Evolutionary conservation across 192 early-diverging fungal species (phyloP).

Genomic region (Gamsiella multidivaricata): DNA sequence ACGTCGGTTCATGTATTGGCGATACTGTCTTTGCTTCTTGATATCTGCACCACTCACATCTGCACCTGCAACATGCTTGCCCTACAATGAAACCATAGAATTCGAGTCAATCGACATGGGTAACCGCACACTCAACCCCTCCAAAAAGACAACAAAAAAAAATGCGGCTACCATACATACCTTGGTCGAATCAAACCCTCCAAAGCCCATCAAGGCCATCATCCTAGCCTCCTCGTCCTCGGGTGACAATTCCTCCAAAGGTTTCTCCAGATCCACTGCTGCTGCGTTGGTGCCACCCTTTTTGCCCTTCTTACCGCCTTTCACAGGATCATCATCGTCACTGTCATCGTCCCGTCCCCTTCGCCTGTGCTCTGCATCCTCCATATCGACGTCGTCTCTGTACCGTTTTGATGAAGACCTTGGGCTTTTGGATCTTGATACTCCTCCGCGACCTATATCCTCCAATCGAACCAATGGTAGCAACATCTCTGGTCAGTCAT

Average conservation of each 20-base stretch:
- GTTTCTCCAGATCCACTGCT: slow-evolving; percentile 7
- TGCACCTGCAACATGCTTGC: slow-evolving; percentile 81
- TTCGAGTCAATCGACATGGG: neutral
- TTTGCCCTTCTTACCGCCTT: neutral
- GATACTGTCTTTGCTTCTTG: slow-evolving; percentile 87
- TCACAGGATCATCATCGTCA: slow-evolving; percentile 2
- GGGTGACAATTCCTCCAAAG: slow-evolving; percentile 38
- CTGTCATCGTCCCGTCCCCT: slow-evolving; percentile 8
- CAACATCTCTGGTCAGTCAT: neutral
- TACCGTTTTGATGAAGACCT: neutral
- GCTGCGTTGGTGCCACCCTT: neutral
- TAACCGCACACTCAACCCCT: neutral
- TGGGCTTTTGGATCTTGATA: slow-evolving; percentile 50
- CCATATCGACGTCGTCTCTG: slow-evolving; percentile 11
- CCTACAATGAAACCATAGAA: no score
- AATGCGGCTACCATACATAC: slow-evolving; percentile 52
- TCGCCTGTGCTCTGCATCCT: slow-evolving; percentile 26
- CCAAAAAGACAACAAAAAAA: neutral
- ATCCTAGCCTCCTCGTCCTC: slow-evolving; percentile 82
- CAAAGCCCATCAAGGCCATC: slow-evolving; percentile 89
- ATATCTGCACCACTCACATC: slow-evolving; percentile 80
- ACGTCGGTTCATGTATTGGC: slow-evolving; percentile 95
- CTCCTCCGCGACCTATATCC: slow-evolving; percentile 29
- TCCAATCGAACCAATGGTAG: neutral
- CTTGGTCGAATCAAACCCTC: slow-evolving; percentile 88